A percentile compares a stretch with the other conserved stretches of the same genome.
phyloP scores from a whole-genome alignment of 1,284 basidiomycete species.

The Sporisorium scitamineum region DNA sequence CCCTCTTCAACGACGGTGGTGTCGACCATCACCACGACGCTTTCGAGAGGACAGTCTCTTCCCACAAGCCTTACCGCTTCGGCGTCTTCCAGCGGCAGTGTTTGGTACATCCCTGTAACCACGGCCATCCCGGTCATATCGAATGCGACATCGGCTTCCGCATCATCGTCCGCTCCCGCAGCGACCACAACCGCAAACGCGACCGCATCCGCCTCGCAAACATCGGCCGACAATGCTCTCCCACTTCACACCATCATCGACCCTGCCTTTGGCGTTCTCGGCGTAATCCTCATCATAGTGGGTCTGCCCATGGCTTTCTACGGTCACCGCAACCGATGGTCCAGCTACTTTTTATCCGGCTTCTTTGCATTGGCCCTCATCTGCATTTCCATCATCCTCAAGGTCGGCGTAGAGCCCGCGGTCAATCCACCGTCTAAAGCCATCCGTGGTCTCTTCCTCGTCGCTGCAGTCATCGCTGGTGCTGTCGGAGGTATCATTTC shows the following conservation, averaged over 20 bases:
- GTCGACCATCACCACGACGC: conserved; percentile 43
- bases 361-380: conserved; percentile 88
- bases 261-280: conserved; percentile 88
- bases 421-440: conserved; percentile 82
- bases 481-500: conserved; percentile 82
- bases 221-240: conserved; percentile 14
- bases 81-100: conserved; percentile 32
- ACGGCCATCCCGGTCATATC: conserved; percentile 25
- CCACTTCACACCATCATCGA: conserved; percentile 74
- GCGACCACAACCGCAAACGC: conserved; percentile 13
- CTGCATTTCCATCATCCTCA: conserved; percentile 87
- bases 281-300: conserved; percentile 86
- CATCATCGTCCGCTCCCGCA: conserved; percentile 12
- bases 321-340: conserved; percentile 74
- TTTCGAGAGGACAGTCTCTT: conserved; percentile 35
- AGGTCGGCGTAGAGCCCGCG: conserved; percentile 85
- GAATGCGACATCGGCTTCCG: conserved; percentile 4
- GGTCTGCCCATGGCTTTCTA: conserved; percentile 89
- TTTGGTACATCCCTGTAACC: conserved; percentile 40
- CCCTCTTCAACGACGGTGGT: conserved; percentile 16
- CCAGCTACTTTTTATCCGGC: conserved; percentile 73
- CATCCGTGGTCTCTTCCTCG: conserved; percentile 87
- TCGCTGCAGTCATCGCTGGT: conserved; percentile 83
- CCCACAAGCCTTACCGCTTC: conserved; percentile 38
- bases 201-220: conserved; percentile 10